Conservation (phyloP, 2,329 filamentous ascomycete genomes). For the Trematosphaeria pertusa region DNA sequence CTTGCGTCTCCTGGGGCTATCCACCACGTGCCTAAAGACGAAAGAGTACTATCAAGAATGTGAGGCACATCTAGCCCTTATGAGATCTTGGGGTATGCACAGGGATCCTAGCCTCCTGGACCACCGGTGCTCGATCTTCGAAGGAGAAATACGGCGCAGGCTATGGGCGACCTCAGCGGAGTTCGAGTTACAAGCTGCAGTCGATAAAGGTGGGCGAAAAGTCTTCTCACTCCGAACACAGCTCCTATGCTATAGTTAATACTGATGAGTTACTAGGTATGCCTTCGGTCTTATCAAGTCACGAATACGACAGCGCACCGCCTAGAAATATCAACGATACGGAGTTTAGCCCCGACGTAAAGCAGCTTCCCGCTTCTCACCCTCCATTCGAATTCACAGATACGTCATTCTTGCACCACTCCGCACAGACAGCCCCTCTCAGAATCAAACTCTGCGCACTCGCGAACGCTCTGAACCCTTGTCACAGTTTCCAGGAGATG, state of each 20-base stretch:
- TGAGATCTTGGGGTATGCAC: slow-evolving; percentile 58
- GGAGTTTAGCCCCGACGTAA: slow-evolving; percentile 42
- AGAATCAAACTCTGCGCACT: slow-evolving; percentile 17
- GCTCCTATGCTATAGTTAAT: no score
- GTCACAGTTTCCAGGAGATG: slow-evolving; percentile 16
- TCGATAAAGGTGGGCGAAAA: slow-evolving; percentile 50
- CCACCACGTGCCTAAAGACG: slow-evolving; percentile 54
- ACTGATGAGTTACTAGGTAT: no score
- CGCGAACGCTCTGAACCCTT: slow-evolving; percentile 14
- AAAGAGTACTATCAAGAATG: slow-evolving; percentile 30
- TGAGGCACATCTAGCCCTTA: slow-evolving; percentile 52
- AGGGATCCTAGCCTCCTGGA: slow-evolving; percentile 51
- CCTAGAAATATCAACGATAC: slow-evolving; percentile 59
- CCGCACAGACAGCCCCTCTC: slow-evolving; percentile 12
- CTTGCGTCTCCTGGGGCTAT: slow-evolving; percentile 56
- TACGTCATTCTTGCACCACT: slow-evolving; percentile 24
- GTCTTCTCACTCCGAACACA: no score
- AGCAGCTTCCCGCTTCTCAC: slow-evolving; percentile 18
- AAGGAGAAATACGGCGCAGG: slow-evolving; percentile 60
- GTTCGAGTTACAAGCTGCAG: slow-evolving; percentile 60
- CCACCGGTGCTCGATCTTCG: slow-evolving; percentile 41
- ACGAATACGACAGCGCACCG: slow-evolving; percentile 56
- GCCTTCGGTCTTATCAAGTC: slow-evolving; percentile 45
- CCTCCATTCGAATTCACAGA: slow-evolving; percentile 24
- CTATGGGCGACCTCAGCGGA: slow-evolving; percentile 64